Evolutionary conservation across 345 rosid species (phyloP).

Genomic region (Hibiscus trionum): DNA sequence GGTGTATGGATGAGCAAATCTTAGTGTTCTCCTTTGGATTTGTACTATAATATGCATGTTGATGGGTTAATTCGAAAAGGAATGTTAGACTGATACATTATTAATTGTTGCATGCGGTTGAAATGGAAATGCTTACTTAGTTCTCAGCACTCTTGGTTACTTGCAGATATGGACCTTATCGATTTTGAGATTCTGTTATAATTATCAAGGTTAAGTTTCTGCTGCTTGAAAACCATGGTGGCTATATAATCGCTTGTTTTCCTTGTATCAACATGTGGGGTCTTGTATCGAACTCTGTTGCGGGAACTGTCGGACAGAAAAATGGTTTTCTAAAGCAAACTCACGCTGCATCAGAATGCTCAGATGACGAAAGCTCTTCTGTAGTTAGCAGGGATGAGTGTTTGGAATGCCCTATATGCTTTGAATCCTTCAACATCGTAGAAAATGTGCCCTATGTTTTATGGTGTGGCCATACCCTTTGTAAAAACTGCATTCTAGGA

Average conservation of each 20-base stretch:
- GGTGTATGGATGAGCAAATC: background rate
- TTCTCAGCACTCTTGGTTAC: background rate
- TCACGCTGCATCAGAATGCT: constrained; percentile 32
- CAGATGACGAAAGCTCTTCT: constrained; percentile 27
- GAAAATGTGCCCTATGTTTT: constrained; percentile 63
- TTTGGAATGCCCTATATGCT: constrained; percentile 64
- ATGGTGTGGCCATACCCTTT: constrained; percentile 54
- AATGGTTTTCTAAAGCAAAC: constrained; percentile 24
- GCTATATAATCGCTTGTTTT: background rate
- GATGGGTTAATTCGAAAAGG: background rate
- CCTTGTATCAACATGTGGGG: constrained; percentile 43
- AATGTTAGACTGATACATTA: background rate
- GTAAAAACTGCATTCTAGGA: too few relatives aligned
- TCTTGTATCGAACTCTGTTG: constrained; percentile 44
- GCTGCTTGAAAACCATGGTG: background rate
- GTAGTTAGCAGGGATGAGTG: constrained; percentile 28
- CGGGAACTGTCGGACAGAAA: constrained; percentile 34
- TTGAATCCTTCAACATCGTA: constrained; percentile 60
- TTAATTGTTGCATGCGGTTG: background rate
- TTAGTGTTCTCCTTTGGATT: background rate
- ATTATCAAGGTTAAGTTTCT: constrained; percentile 10
- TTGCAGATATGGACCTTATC: background rate
- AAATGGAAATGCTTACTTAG: background rate
- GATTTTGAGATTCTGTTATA: background rate
- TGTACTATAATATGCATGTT: background rate